Evolutionary conservation across 257 asterid genomes (phyloP), one percentile per base, ranked within the genome.

Genomic region (Forsythia suspensa): DNA sequence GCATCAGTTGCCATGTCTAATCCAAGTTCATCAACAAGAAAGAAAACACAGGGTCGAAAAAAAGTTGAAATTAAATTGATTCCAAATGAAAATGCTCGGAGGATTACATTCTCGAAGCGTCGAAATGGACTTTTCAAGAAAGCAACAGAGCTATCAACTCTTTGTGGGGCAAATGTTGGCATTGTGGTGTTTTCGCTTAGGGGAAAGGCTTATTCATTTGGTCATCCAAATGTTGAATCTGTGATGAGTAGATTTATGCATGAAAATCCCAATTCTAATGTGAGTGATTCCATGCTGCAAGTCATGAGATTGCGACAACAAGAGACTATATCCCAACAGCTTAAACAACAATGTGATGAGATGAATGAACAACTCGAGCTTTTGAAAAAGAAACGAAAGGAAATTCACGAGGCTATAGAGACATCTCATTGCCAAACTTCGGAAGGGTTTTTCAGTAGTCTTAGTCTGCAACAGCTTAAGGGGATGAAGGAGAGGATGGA

Each of bases 121-220:
- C 80, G 89, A 34, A 84, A 46, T 4, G 88, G 91, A 55, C 74
- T 87, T 1, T 87, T 87, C 84, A 87, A 85, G 89, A 87, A 87
- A 70, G 91, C 91, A 5, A 81, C 79, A 0, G 89, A 85, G 89
- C 86, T 87, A 9, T 82, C 89, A 36, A 61, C 81, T 21, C 29
- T 85, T 3, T 85, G 87, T 38, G 91, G 87, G 52, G 80, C 86
- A 16, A 84, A 85, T 36, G 76, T 87, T 65, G 85, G 83, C 79
- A 82, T 87, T 15, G 71, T 87, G 13, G 72, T 85, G 20, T 85
- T 85, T 70, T 85, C 91, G 41, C 80, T 82, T n/a, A 79, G 84
- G n/a, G 85, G 85, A 3, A 24, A 83, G 79, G 87, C 86, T 38
- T 86, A 82, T 74, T 84, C 92, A 11, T 88, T 88, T 7, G 90